phyloP scores from a whole-genome alignment of 306 rosid genomes.

The Fragaria nilgerrensis region DNA sequence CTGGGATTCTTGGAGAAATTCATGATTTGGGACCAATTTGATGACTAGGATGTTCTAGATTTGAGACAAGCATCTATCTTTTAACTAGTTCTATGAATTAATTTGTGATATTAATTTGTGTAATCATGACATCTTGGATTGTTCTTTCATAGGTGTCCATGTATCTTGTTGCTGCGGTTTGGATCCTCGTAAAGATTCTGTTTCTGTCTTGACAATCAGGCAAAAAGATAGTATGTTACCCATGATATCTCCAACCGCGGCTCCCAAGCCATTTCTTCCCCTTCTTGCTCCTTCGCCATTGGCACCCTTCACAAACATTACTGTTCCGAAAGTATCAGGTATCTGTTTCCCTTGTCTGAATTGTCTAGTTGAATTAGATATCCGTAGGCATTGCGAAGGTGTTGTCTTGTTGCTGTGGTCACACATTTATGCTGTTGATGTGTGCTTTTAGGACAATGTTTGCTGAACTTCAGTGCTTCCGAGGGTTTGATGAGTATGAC shows the following conservation, averaged over 20 bases:
- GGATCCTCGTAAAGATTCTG: constrained; percentile 30
- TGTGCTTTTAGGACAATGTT: constrained; percentile 64
- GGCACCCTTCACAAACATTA: constrained; percentile 72
- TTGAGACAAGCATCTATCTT: neutral
- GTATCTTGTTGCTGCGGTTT: constrained; percentile 38
- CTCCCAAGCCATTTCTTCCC: constrained; percentile 88
- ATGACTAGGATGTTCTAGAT: neutral
- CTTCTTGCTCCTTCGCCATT: constrained; percentile 93
- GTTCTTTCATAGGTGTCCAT: constrained; percentile 43
- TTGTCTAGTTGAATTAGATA: constrained; percentile 9
- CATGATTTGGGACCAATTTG: neutral
- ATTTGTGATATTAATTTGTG: neutral
- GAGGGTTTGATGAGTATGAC: constrained; percentile 71
- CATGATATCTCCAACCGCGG: constrained; percentile 55
- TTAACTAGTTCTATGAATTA: neutral
- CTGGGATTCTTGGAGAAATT: constrained; percentile 18
- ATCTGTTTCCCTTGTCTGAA: neutral
- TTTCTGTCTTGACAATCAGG: constrained; percentile 29
- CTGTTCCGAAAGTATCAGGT: constrained; percentile 89
- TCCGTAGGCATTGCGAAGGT: neutral
- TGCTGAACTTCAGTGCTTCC: constrained; percentile 71
- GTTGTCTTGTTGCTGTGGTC: neutral
- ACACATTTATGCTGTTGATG: constrained; percentile 1
- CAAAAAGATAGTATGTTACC: constrained; percentile 50
- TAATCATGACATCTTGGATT: constrained; percentile 4